Percentiles rank a stretch among this genome's conserved stretches.
Conservation (phyloP, 495 filamentous ascomycete species). For the Pseudoneurospora amorphoporcata region DNA sequence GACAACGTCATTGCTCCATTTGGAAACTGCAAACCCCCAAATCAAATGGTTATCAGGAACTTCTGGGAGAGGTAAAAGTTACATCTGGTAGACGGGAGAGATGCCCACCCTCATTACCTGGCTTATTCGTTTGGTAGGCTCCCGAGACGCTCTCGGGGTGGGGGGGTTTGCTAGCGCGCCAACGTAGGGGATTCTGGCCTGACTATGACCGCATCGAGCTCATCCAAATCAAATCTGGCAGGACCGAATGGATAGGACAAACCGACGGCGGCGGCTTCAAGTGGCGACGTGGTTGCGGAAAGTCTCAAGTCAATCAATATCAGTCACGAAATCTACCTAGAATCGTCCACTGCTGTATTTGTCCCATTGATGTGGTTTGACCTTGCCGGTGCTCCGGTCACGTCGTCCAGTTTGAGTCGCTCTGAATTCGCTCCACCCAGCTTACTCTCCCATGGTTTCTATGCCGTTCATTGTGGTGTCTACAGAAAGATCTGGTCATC, state of each 20-base stretch:
- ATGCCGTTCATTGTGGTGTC: background rate
- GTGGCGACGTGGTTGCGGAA: background rate
- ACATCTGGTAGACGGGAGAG: background rate
- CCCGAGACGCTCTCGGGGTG: background rate
- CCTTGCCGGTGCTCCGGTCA: background rate
- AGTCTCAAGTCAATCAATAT: too few species aligned
- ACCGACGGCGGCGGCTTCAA: background rate
- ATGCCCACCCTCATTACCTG: background rate
- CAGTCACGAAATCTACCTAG: background rate
- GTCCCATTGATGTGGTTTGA: background rate
- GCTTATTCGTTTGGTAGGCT: background rate
- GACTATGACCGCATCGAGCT: background rate
- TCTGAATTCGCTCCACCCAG: background rate
- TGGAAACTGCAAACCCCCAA: background rate
- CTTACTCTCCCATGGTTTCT: background rate
- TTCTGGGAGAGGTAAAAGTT: background rate
- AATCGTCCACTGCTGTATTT: background rate
- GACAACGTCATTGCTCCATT: constrained; percentile 1
- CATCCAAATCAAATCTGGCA: background rate
- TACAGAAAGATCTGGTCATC: background rate
- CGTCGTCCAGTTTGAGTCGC: background rate
- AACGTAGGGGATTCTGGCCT: background rate
- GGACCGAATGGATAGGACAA: background rate
- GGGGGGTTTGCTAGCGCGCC: background rate
- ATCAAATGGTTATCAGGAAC: background rate